phyloP scores from a whole-genome alignment of 2,329 filamentous ascomycete genomes.

The Epicoccum sorghinum region DNA sequence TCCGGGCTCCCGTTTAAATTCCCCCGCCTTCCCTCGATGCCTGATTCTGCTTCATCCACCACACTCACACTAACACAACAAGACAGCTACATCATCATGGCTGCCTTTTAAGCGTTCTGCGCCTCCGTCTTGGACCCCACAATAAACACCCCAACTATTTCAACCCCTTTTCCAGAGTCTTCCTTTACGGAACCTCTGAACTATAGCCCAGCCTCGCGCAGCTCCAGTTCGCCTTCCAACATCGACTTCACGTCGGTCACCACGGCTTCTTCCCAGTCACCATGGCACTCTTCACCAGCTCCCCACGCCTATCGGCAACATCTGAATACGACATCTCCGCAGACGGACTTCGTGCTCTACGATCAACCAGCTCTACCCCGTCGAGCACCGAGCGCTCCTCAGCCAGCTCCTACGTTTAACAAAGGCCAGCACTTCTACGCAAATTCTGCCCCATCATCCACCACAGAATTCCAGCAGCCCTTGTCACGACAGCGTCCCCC shows the following conservation, averaged over 20 bases:
- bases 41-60: conserved; percentile 38
- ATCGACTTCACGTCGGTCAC: conserved; percentile 78
- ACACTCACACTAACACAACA: conserved; percentile 27
- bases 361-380: conserved; percentile 54
- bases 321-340: conserved; percentile 53
- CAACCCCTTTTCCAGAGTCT: conserved; percentile 45
- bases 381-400: conserved; percentile 60
- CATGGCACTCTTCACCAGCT: conserved; percentile 77
- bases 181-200: conserved; percentile 63
- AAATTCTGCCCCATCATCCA: conserved; percentile 68
- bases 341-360: conserved; percentile 83
- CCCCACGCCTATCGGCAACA: conserved; percentile 58
- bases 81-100: conserved; percentile 46
- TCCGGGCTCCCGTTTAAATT: conserved; percentile 25
- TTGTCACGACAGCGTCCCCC: conserved; percentile 66
- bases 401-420: conserved; percentile 65
- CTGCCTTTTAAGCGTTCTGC: conserved; percentile 46
- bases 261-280: conserved; percentile 76
- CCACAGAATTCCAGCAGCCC: conserved; percentile 62
- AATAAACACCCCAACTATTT: conserved; percentile 34
- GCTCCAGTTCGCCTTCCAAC: conserved; percentile 62
- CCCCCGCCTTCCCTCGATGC: conserved; percentile 37
- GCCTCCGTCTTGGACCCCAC: conserved; percentile 41
- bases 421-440: conserved; percentile 68
- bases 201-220: conserved; percentile 67